Evolutionary conservation across 2,329 filamentous ascomycete genomes (phyloP).

Genomic region (Fusarium guadeloupense): DNA sequence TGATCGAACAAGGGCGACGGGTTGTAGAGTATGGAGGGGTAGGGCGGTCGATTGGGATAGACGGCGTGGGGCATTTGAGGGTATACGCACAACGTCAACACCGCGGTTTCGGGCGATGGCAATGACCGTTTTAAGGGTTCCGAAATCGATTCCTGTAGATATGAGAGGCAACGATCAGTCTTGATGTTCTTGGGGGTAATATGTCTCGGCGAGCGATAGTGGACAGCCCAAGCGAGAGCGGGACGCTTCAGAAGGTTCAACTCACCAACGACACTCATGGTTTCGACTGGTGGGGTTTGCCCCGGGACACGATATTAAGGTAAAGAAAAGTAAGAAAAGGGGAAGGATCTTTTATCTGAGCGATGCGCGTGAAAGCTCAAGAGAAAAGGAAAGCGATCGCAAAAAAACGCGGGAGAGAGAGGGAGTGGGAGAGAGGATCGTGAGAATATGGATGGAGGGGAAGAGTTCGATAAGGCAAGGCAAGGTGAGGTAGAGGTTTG

Average conservation of each 20-base stretch:
- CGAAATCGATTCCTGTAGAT: conserved; percentile 84
- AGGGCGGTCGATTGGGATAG: conserved; percentile 18
- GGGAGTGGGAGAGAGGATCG: conserved; percentile 22
- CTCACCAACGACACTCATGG: conserved; percentile 66
- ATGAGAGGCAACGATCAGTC: conserved; percentile 29
- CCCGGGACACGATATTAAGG: conserved; percentile 36
- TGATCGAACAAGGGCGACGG: not conserved
- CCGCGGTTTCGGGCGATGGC: conserved; percentile 98
- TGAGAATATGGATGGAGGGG: conserved; percentile 32
- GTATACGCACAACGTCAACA: conserved; percentile 91
- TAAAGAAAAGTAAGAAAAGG: conserved; percentile 20
- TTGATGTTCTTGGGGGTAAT: conserved; percentile 8
- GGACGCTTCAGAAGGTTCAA: conserved; percentile 1
- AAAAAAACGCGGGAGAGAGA: conserved; percentile 13
- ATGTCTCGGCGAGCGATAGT: conserved; percentile 1
- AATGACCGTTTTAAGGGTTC: conserved; percentile 95
- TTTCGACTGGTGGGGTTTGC: conserved; percentile 47
- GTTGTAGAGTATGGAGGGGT: conserved; percentile 15
- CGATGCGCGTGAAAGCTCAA: conserved; percentile 36
- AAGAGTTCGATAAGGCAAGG: not conserved
- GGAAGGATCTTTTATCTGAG: conserved; percentile 17
- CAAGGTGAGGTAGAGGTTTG: conserved; percentile 14
- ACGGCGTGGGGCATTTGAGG: conserved; percentile 20
- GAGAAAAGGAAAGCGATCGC: conserved; percentile 31
- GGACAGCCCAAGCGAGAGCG: not conserved